Evolutionary conservation across 495 filamentous ascomycete genomes (phyloP), one percentile per base, ranked within the genome.

Genomic region (Xylaria longipes): DNA sequence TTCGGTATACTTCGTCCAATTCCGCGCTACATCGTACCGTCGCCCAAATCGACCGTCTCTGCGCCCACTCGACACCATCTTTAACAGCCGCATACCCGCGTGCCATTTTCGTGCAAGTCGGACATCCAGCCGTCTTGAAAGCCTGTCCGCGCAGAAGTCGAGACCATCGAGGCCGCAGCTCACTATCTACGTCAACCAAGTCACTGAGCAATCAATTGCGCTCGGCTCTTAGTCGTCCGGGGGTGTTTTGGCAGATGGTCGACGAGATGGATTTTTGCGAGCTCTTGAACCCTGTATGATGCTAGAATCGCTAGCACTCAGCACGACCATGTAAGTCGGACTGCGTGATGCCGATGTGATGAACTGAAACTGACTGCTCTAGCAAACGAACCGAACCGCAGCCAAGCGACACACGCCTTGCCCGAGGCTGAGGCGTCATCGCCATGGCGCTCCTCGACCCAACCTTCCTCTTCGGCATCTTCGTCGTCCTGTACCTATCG

Each of bases 401-500:
- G 69, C 72, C 68, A 76, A 72, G 75, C 75, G 72, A 70, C 52
- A 74, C 75, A 70, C 75, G 70, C 73, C 72, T 73, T 71, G 70
- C 70, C 60, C 62, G 31, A 60, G 57, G 57, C 57, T 60, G 54
- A 75, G 68, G 64, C 68, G 65, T 68, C 66, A 37, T 74, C 71
- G 71, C 65, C 46, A 87, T 87, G 84, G 84, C 84, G 75, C 82
- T 87, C 75, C 77, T 88, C 70, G 85, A 84, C 73, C 91, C 91
- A 68, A 93, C 94, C 75, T 97, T 97, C 80, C 83, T 97, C 35
- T 87, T 97, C 71, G 95, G 94, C 70, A 83, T 95, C 66, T 70
- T 95, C 76, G 87, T 98, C 71, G 87, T 98, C 60, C 85, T 93
- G 61, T 98, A 97, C 86, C 89, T 99, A 29, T 91, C 89, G 71